Evolutionary conservation across 345 rosid species (phyloP), one percentile per base, ranked within the genome.

Genomic region (Bretschneidera sinensis): DNA sequence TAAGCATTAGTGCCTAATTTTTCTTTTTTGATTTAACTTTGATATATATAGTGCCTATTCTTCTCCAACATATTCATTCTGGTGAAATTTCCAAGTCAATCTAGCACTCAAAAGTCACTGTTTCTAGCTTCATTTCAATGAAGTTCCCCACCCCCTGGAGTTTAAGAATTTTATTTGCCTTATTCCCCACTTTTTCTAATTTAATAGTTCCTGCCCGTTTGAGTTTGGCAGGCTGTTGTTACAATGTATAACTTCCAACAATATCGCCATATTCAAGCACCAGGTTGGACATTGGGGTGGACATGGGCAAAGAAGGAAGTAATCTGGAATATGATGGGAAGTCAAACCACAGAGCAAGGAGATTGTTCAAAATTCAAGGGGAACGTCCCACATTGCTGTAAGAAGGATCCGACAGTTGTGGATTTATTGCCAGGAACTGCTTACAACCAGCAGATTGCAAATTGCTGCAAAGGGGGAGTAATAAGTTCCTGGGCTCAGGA

Each of bases 281-380:
- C 98, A 0, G 97, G 97, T 58, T 92, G 96, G 98, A 77, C 84
- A 47, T 66, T 92, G 62, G 90, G 96, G 43, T 92, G 96, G 98
- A 78, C 85, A 62, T 92, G 97, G 98, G 84, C 85, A 0, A 87
- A 85, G 74, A 89, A 85, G 62, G 97, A 89, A 75, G 90, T 89
- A 59, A 89, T 89, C 45, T 92, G 97, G 97, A 79, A 71, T 70
- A 84, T 87, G 92, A 33, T 78, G 60, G 97, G 98, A 24, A 81
- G 74, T 25, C 94, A 85, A 78, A 75, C 94, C 35, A 89, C 87
- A 0, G 94, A 87, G 48, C 97, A 92, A 79, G 98, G 97, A 45
- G 94, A 92, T 79, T 92, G 96, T 70, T 89, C 96, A 9, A 92
- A 63, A 72, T 92, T 75, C 83, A 90, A 87, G 70, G 85, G 83